Base-by-base conservation (phyloP, 2,329 filamentous ascomycete species). In the Herpotrichia juniperi region DNA sequence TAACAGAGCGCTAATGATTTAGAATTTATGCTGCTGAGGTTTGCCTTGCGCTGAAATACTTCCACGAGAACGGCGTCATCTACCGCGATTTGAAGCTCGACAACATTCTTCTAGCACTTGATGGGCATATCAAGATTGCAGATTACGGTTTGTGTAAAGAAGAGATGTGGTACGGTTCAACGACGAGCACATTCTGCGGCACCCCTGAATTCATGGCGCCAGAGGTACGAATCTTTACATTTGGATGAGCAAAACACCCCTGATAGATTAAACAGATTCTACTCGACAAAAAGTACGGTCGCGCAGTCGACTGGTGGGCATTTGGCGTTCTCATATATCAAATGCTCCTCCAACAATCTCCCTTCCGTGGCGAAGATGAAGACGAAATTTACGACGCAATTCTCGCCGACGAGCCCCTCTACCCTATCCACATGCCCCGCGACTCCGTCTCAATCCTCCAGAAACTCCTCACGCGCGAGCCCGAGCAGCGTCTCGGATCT, bases 171-270 rank as follows among this genome's bases (percentile, higher is more conserved):
- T 99, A 96, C 71, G 92, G 92, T 37, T 93, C 90, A 50, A 97
- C 90, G 2, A 99, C 94, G 0, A 93, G 93, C 77, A 99, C 94
- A 7, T 99, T 99, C 80, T 99, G 94, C 72, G 94, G 94, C 75
- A 99, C 94, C n/a, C 94, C 94, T 14, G 94, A 99, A 72, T 99
- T 99, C 63, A 99, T 99, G 94, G 94, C 94, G 8, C 94, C 94
- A 8, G 94, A 99, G 82, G 91, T 96, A 69, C 56, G 70, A 53
- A n/a, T 21, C 22, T 40, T 9, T 22, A 46, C 46, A 14, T 17
- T 22, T 11, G 11, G 11, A 11, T 32, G 16, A 19, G 24, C 14
- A n/a, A 44, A 35, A 10, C 10, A 24, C 81, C 67, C 80, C 54
- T 64, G 17, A 59, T 46, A 43, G 24, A 25, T 1, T 17, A 42